Conservation (phyloP, 306 rosid genomes). For the Ceratonia siliqua region DNA sequence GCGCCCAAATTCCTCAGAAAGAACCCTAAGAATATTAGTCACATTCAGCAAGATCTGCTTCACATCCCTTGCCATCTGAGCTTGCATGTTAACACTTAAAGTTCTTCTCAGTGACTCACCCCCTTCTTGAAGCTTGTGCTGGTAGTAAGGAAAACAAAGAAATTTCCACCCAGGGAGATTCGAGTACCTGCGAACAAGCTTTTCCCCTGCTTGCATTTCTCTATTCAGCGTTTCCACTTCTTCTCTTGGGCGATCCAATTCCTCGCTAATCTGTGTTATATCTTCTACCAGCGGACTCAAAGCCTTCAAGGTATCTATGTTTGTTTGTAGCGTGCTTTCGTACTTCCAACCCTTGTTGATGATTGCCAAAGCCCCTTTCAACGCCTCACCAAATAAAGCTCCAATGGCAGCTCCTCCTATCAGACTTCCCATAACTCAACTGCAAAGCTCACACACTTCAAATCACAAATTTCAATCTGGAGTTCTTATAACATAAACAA, state of each 20-base stretch:
- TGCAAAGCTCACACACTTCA: background rate
- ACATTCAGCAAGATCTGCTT: constrained; percentile 6
- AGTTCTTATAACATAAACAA: background rate
- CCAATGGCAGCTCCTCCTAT: constrained; percentile 12
- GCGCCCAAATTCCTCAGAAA: background rate
- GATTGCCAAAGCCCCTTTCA: background rate
- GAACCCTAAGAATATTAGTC: background rate
- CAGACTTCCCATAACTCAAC: constrained; percentile 1
- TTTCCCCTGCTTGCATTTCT: constrained; percentile 26
- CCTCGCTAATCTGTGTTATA: constrained; percentile 1
- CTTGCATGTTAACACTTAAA: constrained; percentile 7
- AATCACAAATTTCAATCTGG: background rate
- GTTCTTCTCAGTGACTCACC: background rate
- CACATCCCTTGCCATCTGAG: constrained; percentile 36
- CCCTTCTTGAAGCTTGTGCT: constrained; percentile 18
- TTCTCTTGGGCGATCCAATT: constrained; percentile 28
- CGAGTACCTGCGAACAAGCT: constrained; percentile 37
- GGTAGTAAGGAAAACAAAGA: constrained; percentile 18
- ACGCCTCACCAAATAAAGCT: constrained; percentile 12
- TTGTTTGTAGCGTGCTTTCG: background rate
- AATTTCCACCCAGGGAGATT: constrained; percentile 29
- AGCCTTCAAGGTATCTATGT: constrained; percentile 20
- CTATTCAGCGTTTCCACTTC: constrained; percentile 23
- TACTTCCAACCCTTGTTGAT: constrained; percentile 15
- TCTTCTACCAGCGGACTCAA: constrained; percentile 23